Conservation (phyloP, 345 rosid genomes). For the Linum trigynum region DNA sequence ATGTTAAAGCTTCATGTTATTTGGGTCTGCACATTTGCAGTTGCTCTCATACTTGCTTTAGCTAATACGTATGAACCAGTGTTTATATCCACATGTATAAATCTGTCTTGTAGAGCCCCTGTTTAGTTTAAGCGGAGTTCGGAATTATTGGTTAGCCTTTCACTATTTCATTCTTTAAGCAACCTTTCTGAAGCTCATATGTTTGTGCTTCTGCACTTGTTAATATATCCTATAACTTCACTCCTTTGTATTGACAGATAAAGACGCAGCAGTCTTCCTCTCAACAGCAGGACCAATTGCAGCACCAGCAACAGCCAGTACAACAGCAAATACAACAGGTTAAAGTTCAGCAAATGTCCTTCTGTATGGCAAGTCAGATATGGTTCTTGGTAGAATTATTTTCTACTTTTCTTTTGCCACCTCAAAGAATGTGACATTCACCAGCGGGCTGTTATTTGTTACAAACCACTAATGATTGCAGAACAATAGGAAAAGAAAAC, state of each 20-base stretch:
- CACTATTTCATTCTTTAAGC: not conserved
- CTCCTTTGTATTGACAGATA: constrained; percentile 26
- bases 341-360: constrained; percentile 6
- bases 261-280: constrained; percentile 50
- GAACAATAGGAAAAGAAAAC: constrained; percentile 53
- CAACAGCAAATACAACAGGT: constrained; percentile 48
- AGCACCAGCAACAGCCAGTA: constrained; percentile 33
- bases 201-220: not conserved
- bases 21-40: not conserved
- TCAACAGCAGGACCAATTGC: constrained; percentile 44
- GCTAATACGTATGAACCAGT: not conserved
- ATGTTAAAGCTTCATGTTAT: not conserved
- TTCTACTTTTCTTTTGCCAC: constrained; percentile 7
- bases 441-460: constrained; percentile 7
- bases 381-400: not conserved
- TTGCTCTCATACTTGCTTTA: too few relatives aligned
- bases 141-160: not conserved
- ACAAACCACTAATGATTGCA: constrained; percentile 16
- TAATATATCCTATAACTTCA: too few relatives aligned
- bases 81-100: not conserved
- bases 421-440: not conserved
- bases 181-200: not conserved
- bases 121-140: not conserved
- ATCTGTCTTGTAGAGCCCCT: not conserved
- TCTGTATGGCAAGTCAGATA: constrained; percentile 5